Evolutionary conservation across 2,329 filamentous ascomycete genomes (phyloP).

Genomic region (Aspergillus fijiensis): DNA sequence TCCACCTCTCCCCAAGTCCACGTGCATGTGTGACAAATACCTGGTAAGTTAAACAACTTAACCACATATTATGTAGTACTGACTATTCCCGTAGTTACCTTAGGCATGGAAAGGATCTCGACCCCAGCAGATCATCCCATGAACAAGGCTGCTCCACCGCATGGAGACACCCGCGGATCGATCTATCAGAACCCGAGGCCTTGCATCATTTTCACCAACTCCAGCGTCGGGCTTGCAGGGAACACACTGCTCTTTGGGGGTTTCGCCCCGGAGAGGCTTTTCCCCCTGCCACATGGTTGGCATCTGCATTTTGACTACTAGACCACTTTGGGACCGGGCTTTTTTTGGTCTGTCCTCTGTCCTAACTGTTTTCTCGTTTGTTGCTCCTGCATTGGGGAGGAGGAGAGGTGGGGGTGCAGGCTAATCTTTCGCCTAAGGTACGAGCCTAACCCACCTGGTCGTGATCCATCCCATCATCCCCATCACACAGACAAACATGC

Average conservation of each 20-base stretch:
- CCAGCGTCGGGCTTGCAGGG: neutral
- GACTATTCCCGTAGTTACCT: too few relatives aligned
- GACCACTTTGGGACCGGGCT: neutral
- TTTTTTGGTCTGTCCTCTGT: neutral
- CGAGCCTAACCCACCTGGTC: neutral
- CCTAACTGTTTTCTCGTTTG: neutral
- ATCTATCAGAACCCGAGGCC: neutral
- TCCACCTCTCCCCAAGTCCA: neutral
- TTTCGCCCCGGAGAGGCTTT: neutral
- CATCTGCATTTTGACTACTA: slow-evolving; percentile 23
- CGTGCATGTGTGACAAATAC: neutral
- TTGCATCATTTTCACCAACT: neutral
- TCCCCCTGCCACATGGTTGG: slow-evolving; percentile 32
- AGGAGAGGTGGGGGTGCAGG: neutral
- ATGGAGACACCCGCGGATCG: neutral
- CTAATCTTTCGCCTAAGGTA: slow-evolving; percentile 6
- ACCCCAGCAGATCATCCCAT: neutral
- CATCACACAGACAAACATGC: slow-evolving; percentile 3
- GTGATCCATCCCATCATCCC: neutral
- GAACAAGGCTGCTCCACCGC: neutral
- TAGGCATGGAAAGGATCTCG: neutral
- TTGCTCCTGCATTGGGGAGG: neutral
- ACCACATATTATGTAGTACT: too few relatives aligned
- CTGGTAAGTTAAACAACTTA: too few relatives aligned
- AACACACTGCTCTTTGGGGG: neutral